These are phyloP conservation scores for Tricholoma furcatifolium DNA, from an alignment of 768 basidiomycete genomes.

Conservation along the genomic window DNA sequence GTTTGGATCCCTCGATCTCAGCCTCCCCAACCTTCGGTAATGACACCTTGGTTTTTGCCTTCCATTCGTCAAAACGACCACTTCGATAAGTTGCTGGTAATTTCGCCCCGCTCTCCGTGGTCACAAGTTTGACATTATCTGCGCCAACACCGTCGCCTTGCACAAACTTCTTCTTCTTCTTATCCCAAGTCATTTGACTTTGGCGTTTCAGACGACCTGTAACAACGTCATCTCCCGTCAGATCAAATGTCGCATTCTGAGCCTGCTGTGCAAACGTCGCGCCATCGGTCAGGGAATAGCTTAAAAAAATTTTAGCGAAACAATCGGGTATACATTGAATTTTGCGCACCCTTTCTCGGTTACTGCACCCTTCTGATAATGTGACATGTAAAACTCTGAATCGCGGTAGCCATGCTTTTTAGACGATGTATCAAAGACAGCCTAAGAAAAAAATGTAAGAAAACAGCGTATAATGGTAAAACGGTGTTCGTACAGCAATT, in stretches of 20 bases:
- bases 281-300: slow-evolving; percentile 88
- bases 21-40: slow-evolving; percentile 83
- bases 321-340: neutral
- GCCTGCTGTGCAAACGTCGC: slow-evolving; percentile 88
- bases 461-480: neutral
- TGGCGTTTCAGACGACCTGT: slow-evolving; percentile 60
- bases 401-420: slow-evolving; percentile 66
- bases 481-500: slow-evolving; percentile 53
- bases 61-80: slow-evolving; percentile 96
- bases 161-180: slow-evolving; percentile 93
- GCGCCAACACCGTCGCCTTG: slow-evolving; percentile 82
- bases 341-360: slow-evolving; percentile 86
- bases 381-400: slow-evolving; percentile 87
- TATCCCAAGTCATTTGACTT: slow-evolving; percentile 84
- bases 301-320: slow-evolving; percentile 24
- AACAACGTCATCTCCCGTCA: slow-evolving; percentile 73
- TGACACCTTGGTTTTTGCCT: slow-evolving; percentile 66
- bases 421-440: slow-evolving; percentile 59
- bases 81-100: slow-evolving; percentile 91
- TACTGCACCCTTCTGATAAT: slow-evolving; percentile 83
- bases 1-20: slow-evolving; percentile 47
- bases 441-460: slow-evolving; percentile 36
- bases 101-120: slow-evolving; percentile 87
- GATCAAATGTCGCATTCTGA: slow-evolving; percentile 74
- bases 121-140: slow-evolving; percentile 92